Evolutionary conservation across 768 basidiomycete genomes (phyloP).

Genomic region (Tricholoma saponaceum): DNA sequence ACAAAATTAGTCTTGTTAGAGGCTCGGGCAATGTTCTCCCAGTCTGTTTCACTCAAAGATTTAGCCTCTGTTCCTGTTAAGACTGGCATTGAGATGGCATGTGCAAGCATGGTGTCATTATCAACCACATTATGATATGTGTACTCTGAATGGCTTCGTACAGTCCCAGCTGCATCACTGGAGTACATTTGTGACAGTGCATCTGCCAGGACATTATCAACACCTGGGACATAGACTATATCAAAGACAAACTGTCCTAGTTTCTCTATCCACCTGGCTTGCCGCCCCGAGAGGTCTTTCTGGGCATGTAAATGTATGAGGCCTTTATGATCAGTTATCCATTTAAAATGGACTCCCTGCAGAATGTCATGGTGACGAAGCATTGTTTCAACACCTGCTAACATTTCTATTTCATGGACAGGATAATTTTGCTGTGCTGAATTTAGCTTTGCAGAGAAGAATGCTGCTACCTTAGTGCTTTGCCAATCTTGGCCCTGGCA

Average conservation of each 20-base stretch:
- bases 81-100: too few relatives aligned
- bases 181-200: background rate
- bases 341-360: background rate
- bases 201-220: constrained; percentile 23
- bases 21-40: too few relatives aligned
- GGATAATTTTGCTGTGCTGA: background rate
- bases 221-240: constrained; percentile 22
- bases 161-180: background rate
- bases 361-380: background rate
- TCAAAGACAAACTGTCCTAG: constrained; percentile 29
- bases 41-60: too few relatives aligned
- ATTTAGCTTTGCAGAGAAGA: background rate
- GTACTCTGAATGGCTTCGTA: too few relatives aligned
- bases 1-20: too few relatives aligned
- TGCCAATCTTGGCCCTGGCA: background rate
- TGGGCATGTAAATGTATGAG: background rate
- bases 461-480: background rate
- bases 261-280: constrained; percentile 30
- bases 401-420: background rate
- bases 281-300: constrained; percentile 7
- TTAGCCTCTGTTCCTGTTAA: too few relatives aligned
- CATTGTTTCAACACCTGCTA: background rate
- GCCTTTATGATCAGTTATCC: background rate
- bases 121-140: too few relatives aligned
- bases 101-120: too few relatives aligned